phyloP scores from a whole-genome alignment of 176 grass and related monocot genomes.

The Dactylis glomerata region DNA sequence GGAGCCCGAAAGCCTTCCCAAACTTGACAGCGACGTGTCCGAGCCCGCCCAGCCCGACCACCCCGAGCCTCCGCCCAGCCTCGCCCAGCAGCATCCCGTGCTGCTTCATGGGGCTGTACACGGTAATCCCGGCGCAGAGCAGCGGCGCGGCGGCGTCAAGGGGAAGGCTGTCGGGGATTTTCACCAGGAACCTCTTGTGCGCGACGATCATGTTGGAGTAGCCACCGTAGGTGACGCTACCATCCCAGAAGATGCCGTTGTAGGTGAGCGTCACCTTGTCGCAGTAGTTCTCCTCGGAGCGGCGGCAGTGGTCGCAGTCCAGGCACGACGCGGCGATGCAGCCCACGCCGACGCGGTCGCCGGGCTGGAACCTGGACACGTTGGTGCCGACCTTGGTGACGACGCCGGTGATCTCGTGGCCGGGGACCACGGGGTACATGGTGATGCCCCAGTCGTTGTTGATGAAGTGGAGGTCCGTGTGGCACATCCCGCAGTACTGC shows the following conservation, averaged over 20 bases:
- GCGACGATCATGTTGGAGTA: conserved; percentile 73
- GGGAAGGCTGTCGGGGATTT: conserved; percentile 48
- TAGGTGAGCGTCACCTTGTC: conserved; percentile 71
- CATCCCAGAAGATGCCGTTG: conserved; percentile 85
- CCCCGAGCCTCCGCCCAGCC: conserved; percentile 46
- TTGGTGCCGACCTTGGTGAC: conserved; percentile 53
- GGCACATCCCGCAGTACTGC: conserved; percentile 85
- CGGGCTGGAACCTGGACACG: conserved; percentile 41
- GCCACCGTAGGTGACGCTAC: conserved; percentile 84
- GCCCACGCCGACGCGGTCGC: conserved; percentile 83
- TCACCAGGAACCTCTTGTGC: conserved; percentile 62
- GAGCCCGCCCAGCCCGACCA: conserved; percentile 70
- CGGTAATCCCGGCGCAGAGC: conserved; percentile 67
- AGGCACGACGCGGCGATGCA: conserved; percentile 69
- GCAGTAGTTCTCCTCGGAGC: conserved; percentile 89
- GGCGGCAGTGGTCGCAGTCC: conserved; percentile 61
- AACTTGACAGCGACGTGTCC: conserved; percentile 72
- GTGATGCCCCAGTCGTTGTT: conserved; percentile 90
- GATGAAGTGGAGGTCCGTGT: conserved; percentile 76
- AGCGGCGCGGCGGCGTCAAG: conserved; percentile 64
- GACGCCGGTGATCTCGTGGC: conserved; percentile 85
- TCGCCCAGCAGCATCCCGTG: conserved; percentile 46
- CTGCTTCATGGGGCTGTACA: conserved; percentile 74
- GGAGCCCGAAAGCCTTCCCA: conserved; percentile 68
- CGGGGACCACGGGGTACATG: conserved; percentile 69